Evolutionary conservation across 1,284 basidiomycete genomes (phyloP).

Genomic region (Thelephora terrestris): DNA sequence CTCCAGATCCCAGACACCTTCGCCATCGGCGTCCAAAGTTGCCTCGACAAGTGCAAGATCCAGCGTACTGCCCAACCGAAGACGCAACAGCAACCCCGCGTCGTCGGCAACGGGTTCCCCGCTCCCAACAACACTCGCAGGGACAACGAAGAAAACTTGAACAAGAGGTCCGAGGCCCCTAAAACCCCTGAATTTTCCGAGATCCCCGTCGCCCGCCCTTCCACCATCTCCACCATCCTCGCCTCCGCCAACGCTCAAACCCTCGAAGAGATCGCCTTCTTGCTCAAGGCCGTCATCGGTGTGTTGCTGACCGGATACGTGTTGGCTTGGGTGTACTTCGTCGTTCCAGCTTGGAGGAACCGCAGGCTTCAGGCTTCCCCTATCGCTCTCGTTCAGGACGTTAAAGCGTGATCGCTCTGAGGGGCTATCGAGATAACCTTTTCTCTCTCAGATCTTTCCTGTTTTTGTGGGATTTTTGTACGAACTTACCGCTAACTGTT

Average conservation of each 20-base stretch:
- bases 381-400: too few relatives aligned
- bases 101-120: slow-evolving; percentile 23
- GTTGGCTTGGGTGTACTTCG: neutral
- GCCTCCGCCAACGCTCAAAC: neutral
- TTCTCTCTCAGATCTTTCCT: too few relatives aligned
- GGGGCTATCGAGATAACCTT: too few relatives aligned
- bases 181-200: too few relatives aligned
- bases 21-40: slow-evolving; percentile 23
- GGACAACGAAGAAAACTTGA: neutral
- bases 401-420: too few relatives aligned
- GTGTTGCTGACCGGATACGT: neutral
- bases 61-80: slow-evolving; percentile 20
- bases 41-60: slow-evolving; percentile 24
- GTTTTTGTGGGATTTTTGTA: too few relatives aligned
- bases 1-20: slow-evolving; percentile 27
- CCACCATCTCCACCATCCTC: neutral
- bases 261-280: neutral
- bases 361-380: too few relatives aligned
- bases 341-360: neutral
- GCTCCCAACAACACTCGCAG: slow-evolving; percentile 6
- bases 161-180: neutral
- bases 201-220: neutral
- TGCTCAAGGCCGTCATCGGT: neutral
- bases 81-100: slow-evolving; percentile 23
- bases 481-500: too few relatives aligned